phyloP scores from a whole-genome alignment of 768 basidiomycete genomes.

The Amanita subjunquillea region DNA sequence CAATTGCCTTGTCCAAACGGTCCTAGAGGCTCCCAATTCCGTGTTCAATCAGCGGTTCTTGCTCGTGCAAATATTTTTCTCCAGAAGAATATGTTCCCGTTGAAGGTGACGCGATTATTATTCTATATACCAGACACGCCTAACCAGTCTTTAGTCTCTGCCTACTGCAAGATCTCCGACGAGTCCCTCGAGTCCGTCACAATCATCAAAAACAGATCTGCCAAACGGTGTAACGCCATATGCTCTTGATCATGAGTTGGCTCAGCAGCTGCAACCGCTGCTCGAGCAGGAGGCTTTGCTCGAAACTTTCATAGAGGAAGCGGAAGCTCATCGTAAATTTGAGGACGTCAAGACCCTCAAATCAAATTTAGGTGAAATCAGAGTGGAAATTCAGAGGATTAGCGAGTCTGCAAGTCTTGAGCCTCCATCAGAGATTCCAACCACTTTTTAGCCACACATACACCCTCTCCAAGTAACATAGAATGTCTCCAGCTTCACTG shows the following conservation, averaged over 20 bases:
- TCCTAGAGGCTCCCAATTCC: slow-evolving; percentile 66
- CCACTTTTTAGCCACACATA: not conserved
- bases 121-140: not conserved
- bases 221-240: slow-evolving; percentile 2
- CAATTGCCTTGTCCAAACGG: slow-evolving; percentile 53
- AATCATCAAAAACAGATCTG: slow-evolving; percentile 7
- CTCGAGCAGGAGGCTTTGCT: slow-evolving; percentile 92
- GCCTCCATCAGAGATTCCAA: not conserved
- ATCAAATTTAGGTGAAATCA: slow-evolving; percentile 71
- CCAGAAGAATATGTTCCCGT: slow-evolving; percentile 82
- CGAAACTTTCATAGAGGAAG: slow-evolving; percentile 85
- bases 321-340: slow-evolving; percentile 84
- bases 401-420: slow-evolving; percentile 16
- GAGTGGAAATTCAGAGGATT: slow-evolving; percentile 71
- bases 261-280: slow-evolving; percentile 71
- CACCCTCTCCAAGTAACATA: not conserved
- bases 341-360: slow-evolving; percentile 88
- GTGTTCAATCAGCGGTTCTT: slow-evolving; percentile 74
- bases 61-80: slow-evolving; percentile 72
- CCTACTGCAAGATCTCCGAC: not conserved
- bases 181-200: slow-evolving; percentile 3
- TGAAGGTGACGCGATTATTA: slow-evolving; percentile 45
- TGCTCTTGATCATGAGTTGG: slow-evolving; percentile 51
- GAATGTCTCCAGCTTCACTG: not conserved
- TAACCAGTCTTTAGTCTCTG: not conserved